Percentiles rank a stretch among this genome's conserved stretches.
Evolutionary conservation across 1,284 basidiomycete species (phyloP).

Genomic region (Chalciporus sp.): DNA sequence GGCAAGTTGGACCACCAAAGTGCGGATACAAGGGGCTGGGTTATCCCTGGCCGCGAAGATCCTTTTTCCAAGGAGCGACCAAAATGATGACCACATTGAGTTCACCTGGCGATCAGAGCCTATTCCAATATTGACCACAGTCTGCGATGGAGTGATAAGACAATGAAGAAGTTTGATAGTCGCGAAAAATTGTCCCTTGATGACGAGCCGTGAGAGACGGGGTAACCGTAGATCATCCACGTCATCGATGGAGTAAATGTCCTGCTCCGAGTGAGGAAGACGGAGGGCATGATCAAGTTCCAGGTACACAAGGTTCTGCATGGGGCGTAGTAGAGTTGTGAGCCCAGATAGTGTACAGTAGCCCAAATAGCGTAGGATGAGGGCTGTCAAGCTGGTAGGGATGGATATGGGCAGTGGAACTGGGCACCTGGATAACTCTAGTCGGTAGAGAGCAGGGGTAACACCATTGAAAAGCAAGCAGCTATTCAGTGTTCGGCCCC

Average conservation of each 20-base stretch:
- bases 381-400: slow-evolving; percentile 27
- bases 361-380: slow-evolving; percentile 22
- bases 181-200: background rate
- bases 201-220: slow-evolving; percentile 9
- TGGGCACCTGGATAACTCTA: slow-evolving; percentile 26
- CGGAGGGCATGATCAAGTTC: slow-evolving; percentile 15
- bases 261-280: background rate
- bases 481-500: too few species aligned
- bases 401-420: slow-evolving; percentile 27
- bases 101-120: background rate
- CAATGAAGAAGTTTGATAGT: slow-evolving; percentile 7
- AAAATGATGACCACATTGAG: background rate
- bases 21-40: background rate
- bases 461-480: slow-evolving; percentile 14
- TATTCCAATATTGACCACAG: background rate
- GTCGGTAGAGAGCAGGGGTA: slow-evolving; percentile 27
- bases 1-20: background rate
- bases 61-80: background rate
- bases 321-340: slow-evolving; percentile 22
- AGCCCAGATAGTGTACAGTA: slow-evolving; percentile 24
- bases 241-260: background rate
- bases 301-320: slow-evolving; percentile 32
- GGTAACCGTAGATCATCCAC: background rate
- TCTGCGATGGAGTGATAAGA: background rate
- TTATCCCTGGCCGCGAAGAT: background rate